phyloP scores from a whole-genome alignment of 2,329 filamentous ascomycete species.

The Whalleya microplaca region DNA sequence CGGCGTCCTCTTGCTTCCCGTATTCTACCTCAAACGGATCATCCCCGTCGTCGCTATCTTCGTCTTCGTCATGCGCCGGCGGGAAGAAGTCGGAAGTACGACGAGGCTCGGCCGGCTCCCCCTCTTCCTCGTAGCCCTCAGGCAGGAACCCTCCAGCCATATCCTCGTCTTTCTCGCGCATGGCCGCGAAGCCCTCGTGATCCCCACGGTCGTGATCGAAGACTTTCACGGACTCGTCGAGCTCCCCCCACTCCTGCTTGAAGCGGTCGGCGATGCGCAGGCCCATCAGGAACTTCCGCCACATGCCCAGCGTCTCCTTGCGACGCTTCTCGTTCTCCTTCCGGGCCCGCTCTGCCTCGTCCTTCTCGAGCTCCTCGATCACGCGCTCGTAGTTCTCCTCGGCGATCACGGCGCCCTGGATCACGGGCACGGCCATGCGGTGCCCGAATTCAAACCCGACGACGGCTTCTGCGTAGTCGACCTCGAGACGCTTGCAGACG shows the following conservation, averaged over 20 bases:
- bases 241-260: constrained; percentile 73
- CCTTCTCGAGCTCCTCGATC: constrained; percentile 77
- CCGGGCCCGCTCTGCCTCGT: constrained; percentile 73
- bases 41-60: constrained; percentile 32
- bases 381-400: constrained; percentile 76
- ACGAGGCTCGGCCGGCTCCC: constrained; percentile 19
- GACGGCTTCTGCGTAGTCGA: constrained; percentile 93
- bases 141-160: constrained; percentile 65
- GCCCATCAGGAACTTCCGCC: constrained; percentile 87
- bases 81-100: constrained; percentile 34
- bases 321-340: constrained; percentile 85
- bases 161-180: constrained; percentile 48
- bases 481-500: constrained; percentile 80
- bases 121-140: constrained; percentile 33
- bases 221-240: constrained; percentile 55
- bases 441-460: constrained; percentile 96
- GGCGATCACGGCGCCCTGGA: constrained; percentile 87
- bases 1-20: constrained; percentile 17
- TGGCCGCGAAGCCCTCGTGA: constrained; percentile 22
- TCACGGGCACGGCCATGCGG: constrained; percentile 89
- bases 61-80: constrained; percentile 12
- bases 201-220: constrained; percentile 53
- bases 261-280: constrained; percentile 81
- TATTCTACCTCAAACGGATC: constrained; percentile 37
- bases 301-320: constrained; percentile 72